Percentiles rank a stretch among this genome's conserved stretches.
Evolutionary conservation across 2,329 filamentous ascomycete species (phyloP).

Genomic region (Penicillium oxalicum): DNA sequence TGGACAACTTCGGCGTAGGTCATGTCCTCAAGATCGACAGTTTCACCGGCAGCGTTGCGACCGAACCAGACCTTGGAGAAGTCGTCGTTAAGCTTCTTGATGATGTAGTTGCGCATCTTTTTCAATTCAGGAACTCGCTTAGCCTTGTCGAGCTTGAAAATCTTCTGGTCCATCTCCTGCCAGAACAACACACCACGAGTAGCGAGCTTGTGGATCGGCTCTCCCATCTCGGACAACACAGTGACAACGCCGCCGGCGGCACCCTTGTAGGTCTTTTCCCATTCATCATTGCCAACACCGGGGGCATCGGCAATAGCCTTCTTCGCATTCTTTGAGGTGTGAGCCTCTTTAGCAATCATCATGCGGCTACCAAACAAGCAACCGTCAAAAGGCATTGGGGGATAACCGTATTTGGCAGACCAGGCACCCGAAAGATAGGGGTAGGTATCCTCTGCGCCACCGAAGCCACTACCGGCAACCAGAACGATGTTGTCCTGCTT

Average conservation of each 20-base stretch:
- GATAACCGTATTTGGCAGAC: slow-evolving; percentile 81
- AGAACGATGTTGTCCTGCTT: slow-evolving; percentile 81
- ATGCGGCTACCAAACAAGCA: slow-evolving; percentile 85
- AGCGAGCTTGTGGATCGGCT: slow-evolving; percentile 97
- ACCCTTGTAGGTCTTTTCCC: slow-evolving; percentile 92
- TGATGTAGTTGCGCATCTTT: slow-evolving; percentile 85
- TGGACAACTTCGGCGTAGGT: slow-evolving; percentile 84
- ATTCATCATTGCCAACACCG: slow-evolving; percentile 73
- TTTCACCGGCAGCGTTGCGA: slow-evolving; percentile 69
- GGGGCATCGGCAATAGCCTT: slow-evolving; percentile 81
- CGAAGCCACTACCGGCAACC: slow-evolving; percentile 86
- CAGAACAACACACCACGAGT: slow-evolving; percentile 94
- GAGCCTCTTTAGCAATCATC: slow-evolving; percentile 90
- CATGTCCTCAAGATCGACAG: slow-evolving; percentile 90
- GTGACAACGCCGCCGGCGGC: slow-evolving; percentile 91
- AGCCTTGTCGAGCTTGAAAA: slow-evolving; percentile 92
- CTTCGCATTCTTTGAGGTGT: slow-evolving; percentile 82
- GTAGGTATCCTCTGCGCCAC: slow-evolving; percentile 82
- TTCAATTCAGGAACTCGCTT: slow-evolving; percentile 83
- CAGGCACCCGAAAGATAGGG: slow-evolving; percentile 85
- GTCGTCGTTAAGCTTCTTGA: slow-evolving; percentile 91
- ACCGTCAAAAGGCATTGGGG: slow-evolving; percentile 90
- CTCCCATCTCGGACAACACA: slow-evolving; percentile 96
- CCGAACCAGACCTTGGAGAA: slow-evolving; percentile 98
- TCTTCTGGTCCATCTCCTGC: slow-evolving; percentile 98